A percentile compares a stretch with the other conserved stretches of the same genome.
phyloP scores from a whole-genome alignment of 2,329 filamentous ascomycete genomes.

The Aureobasidium pullulans region DNA sequence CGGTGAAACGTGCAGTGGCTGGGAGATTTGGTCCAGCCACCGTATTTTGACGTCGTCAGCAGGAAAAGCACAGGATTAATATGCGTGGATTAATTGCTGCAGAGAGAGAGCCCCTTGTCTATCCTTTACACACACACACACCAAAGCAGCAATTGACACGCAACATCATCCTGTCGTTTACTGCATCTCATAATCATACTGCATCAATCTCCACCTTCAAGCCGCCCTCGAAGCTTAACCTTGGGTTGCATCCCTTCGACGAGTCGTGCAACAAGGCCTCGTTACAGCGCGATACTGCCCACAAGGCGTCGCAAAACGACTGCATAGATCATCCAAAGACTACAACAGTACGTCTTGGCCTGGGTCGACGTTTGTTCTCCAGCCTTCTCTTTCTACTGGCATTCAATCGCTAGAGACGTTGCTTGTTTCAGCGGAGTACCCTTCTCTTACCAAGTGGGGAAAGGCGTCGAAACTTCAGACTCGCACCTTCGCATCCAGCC shows the following conservation, averaged over 20 bases:
- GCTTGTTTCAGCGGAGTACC: not conserved
- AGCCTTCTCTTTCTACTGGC: not conserved
- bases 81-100: not conserved
- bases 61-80: not conserved
- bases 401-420: conserved; percentile 5
- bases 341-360: not conserved
- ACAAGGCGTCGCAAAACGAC: not conserved
- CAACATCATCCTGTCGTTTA: not conserved
- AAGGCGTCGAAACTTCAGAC: not conserved
- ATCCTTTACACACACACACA: not conserved
- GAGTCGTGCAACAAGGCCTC: not conserved
- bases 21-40: not conserved
- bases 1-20: not conserved
- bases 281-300: not conserved
- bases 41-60: not conserved
- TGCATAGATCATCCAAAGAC: not conserved
- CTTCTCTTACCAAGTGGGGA: not conserved
- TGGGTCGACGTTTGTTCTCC: not conserved
- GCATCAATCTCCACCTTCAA: not conserved
- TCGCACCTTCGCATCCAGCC: conserved; percentile 4
- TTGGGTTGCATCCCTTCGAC: not conserved
- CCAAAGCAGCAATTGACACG: not conserved
- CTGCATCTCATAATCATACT: not conserved
- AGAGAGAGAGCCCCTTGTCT: not conserved
- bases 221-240: conserved; percentile 1